Evolutionary conservation across 768 basidiomycete species (phyloP).

Genomic region (Macrolepiota albuminosa): DNA sequence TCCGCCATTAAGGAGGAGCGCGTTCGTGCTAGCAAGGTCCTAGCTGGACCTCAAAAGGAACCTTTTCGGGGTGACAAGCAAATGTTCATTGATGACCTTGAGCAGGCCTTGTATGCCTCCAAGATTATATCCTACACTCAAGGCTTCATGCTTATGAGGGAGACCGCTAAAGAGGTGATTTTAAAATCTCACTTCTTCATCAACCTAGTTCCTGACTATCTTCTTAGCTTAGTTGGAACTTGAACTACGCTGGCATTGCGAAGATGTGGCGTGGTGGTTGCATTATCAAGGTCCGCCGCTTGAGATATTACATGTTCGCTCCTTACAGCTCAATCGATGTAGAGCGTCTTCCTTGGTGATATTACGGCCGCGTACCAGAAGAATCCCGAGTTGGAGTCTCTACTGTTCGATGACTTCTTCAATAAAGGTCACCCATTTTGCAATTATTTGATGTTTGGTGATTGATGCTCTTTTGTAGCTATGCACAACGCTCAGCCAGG

Average conservation of each 20-base stretch:
- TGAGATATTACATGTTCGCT: too few species aligned
- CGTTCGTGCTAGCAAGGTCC: conserved; percentile 83
- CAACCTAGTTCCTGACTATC: background rate
- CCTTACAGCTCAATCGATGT: conserved; percentile 1
- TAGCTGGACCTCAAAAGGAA: conserved; percentile 88
- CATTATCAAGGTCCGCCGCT: conserved; percentile 79
- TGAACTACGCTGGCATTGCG: conserved; percentile 98
- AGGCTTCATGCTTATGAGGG: conserved; percentile 99
- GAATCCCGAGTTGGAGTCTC: conserved; percentile 78
- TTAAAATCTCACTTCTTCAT: background rate
- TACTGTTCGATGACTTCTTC: conserved; percentile 97
- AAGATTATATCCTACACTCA: conserved; percentile 99
- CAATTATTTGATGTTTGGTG: background rate
- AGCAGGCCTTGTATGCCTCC: conserved; percentile 98
- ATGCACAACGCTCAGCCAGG: conserved; percentile 94
- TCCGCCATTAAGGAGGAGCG: conserved; percentile 98
- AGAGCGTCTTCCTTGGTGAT: conserved; percentile 92
- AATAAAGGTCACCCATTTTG: conserved; percentile 59
- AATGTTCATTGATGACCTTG: conserved; percentile 98
- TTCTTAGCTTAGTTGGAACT: conserved; percentile 70
- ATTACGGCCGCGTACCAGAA: conserved; percentile 90
- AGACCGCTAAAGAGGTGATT: conserved; percentile 88
- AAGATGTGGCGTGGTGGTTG: conserved; percentile 99
- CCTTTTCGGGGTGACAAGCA: conserved; percentile 96
- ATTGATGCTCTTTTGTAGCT: conserved; percentile 37